Conservation (phyloP, 2,329 filamentous ascomycete genomes). For the Xylaria sp. region DNA sequence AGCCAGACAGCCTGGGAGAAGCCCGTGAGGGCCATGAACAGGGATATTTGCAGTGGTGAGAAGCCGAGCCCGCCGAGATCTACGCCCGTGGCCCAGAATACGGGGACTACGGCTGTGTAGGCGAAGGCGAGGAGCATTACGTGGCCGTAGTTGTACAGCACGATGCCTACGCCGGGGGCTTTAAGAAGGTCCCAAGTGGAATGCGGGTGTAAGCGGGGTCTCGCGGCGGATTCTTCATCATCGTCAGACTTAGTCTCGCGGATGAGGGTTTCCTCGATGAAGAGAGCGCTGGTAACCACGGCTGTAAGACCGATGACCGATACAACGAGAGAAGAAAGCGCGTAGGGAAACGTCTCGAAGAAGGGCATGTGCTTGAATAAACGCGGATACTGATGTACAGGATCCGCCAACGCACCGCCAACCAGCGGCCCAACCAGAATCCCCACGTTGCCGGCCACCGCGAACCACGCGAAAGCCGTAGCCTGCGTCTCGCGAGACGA, state of each 20-base stretch:
- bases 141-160: constrained; percentile 73
- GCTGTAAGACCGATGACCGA: constrained; percentile 64
- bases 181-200: constrained; percentile 67
- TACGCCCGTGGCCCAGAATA: constrained; percentile 74
- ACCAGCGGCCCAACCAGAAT: constrained; percentile 77
- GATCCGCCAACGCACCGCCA: constrained; percentile 76
- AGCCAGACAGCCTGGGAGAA: constrained; percentile 77
- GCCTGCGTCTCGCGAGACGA: constrained; percentile 77
- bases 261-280: constrained; percentile 71
- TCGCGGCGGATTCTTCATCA: constrained; percentile 12
- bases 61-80: constrained; percentile 74
- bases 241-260: constrained; percentile 30
- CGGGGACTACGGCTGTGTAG: constrained; percentile 76
- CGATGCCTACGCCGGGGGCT: constrained; percentile 71
- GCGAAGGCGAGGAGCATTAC: constrained; percentile 75
- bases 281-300: constrained; percentile 63
- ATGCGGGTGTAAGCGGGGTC: constrained; percentile 43
- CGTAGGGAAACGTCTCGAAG: constrained; percentile 73
- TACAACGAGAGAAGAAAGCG: constrained; percentile 70
- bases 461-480: constrained; percentile 79
- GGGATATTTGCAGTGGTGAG: constrained; percentile 69
- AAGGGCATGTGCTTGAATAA: constrained; percentile 67
- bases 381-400: constrained; percentile 70
- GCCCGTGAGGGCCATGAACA: constrained; percentile 73
- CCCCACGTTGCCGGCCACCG: constrained; percentile 78